Evolutionary conservation across 257 asterid species (phyloP).

Genomic region (Plantago elongata): DNA sequence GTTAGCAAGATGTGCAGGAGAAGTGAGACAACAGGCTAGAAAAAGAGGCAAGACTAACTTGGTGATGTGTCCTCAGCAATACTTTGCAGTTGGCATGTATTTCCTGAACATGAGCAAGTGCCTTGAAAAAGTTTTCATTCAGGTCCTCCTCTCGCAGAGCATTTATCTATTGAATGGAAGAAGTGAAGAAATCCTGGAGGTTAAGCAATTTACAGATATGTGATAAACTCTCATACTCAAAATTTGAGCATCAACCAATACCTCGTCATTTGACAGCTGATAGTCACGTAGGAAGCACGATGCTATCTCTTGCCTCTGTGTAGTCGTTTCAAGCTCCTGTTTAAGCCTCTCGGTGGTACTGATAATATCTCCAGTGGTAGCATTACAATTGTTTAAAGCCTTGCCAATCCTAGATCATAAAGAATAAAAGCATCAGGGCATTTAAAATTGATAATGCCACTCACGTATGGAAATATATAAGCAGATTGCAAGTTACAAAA

Average conservation of each 20-base stretch:
- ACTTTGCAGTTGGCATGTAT: constrained; percentile 96
- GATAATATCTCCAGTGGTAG: constrained; percentile 93
- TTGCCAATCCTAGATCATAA: constrained; percentile 58
- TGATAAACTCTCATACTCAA: constrained; percentile 12
- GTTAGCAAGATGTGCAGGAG: background rate
- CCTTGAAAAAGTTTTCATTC: constrained; percentile 80
- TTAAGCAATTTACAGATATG: constrained; percentile 14
- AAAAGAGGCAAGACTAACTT: constrained; percentile 42
- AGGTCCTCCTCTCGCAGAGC: constrained; percentile 91
- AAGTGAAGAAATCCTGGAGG: constrained; percentile 14
- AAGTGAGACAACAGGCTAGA: background rate
- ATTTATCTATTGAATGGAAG: constrained; percentile 51
- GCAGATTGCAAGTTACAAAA: background rate
- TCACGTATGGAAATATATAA: constrained; percentile 9
- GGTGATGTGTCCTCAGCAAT: constrained; percentile 95
- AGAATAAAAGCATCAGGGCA: constrained; percentile 18
- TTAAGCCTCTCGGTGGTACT: constrained; percentile 96
- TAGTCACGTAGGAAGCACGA: constrained; percentile 95
- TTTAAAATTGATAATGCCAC: background rate
- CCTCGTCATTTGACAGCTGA: constrained; percentile 97
- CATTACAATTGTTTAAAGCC: constrained; percentile 83
- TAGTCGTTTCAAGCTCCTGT: constrained; percentile 88
- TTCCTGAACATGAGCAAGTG: constrained; percentile 98
- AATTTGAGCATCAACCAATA: constrained; percentile 23
- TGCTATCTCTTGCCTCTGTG: constrained; percentile 92